Conservation (phyloP, 331 rosid genomes). For the Cydonia oblonga region DNA sequence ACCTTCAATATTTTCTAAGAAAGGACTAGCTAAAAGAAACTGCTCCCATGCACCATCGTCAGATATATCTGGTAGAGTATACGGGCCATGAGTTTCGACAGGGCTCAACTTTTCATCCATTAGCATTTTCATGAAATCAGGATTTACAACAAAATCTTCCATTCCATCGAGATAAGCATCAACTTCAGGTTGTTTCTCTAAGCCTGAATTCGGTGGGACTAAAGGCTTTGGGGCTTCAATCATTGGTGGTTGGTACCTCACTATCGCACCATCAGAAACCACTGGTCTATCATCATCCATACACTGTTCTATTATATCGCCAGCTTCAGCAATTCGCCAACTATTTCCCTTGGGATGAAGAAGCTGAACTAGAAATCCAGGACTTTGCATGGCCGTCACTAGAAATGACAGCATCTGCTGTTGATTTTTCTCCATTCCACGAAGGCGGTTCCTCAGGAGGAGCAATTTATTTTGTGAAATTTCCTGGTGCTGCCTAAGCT, state of each 20-base stretch:
- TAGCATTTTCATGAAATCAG: slow-evolving; percentile 65
- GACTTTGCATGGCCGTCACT: slow-evolving; percentile 91
- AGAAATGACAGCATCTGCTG: slow-evolving; percentile 92
- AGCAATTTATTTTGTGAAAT: slow-evolving; percentile 49
- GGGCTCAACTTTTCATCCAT: slow-evolving; percentile 29
- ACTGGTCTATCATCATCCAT: slow-evolving; percentile 23
- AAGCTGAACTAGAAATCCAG: slow-evolving; percentile 63
- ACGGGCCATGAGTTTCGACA: slow-evolving; percentile 41
- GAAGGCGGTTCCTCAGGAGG: slow-evolving; percentile 49
- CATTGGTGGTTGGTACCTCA: slow-evolving; percentile 58
- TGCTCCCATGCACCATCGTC: slow-evolving; percentile 69
- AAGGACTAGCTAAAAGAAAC: slow-evolving; percentile 46
- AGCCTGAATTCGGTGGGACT: slow-evolving; percentile 18
- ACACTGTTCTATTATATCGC: slow-evolving; percentile 34
- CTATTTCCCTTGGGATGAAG: slow-evolving; percentile 70
- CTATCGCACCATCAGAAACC: slow-evolving; percentile 45
- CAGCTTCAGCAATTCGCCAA: slow-evolving; percentile 63
- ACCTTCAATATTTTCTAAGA: slow-evolving; percentile 30
- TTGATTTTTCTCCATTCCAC: slow-evolving; percentile 88
- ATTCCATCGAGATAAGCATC: slow-evolving; percentile 37
- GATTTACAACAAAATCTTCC: slow-evolving; percentile 47
- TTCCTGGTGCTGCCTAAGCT: slow-evolving; percentile 78
- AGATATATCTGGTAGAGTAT: slow-evolving; percentile 46
- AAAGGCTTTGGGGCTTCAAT: slow-evolving; percentile 29
- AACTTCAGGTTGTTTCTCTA: slow-evolving; percentile 27